Base-by-base conservation (phyloP, 305 asterid species). In the Fraxinus xanthoxyloides region DNA sequence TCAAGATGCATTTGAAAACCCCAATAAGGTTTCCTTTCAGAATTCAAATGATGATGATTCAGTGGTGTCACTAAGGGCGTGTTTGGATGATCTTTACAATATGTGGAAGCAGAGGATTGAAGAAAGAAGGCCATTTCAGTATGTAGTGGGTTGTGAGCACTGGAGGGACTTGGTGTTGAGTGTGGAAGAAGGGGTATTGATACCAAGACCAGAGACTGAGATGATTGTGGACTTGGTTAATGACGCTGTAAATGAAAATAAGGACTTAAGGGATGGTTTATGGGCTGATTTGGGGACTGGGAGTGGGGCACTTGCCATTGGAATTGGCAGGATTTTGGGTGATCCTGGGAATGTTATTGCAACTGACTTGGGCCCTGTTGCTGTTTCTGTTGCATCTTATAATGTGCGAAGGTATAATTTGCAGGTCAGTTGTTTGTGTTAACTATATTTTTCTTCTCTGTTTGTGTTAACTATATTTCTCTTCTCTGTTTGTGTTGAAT, bases 221-320 rank as follows among this genome's bases (percentile, higher is more conserved):
- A 84, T 84, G 23, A 89, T 96, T 78, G 92, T 95, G 74, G 98
- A 93, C 83, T 80, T 95, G 80, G 97, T 90, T 9, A 89, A 79
- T 13, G 90, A 87, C 54, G 95, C 87, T 23, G 82, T 90, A 77
- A 85, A 82, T 82, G 80, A 75, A 70, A 83, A 88, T 34, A 85
- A 51, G 30, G 89, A 81, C 24, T 83, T 92, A 89, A 82, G 70
- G 40, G 82, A 85, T 40, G 99, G 99, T 2, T 24, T 88, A 31
- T 92, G 98, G 98, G 92, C 92, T 79, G 98, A 95, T 93, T 88
- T 93, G 85, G 98, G 98, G 81, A 92, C 98, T 23, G 98, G 98
- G 19, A 94, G 97, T 80, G 98, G 99, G 23, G 99, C 99, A n/a
- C 90, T 95, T 63, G 98, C 98, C 0, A 87, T 95, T 77, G 99